Evolutionary conservation across 2,329 filamentous ascomycete species (phyloP), one percentile per base, ranked within the genome.

Genomic region (Aspergillus candidus): DNA sequence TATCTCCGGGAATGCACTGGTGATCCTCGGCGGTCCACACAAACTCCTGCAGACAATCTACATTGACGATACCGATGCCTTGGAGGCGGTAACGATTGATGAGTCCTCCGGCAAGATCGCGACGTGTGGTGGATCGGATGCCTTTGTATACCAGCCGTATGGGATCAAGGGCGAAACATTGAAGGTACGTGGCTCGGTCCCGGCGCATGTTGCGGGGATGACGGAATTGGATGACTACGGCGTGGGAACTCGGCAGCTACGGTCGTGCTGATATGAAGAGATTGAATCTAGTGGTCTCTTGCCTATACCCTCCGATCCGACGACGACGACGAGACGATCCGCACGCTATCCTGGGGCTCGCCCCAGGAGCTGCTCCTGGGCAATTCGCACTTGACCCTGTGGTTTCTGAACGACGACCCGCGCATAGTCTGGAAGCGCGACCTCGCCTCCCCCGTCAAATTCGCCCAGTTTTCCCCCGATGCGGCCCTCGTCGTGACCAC

Each of bases 31-130:
- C 60, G 84, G 82, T 40, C 79, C 86, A 41, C 76, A 83, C 49
- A 79, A 79, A 43, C 79, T 96, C 51, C 69, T 95, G 30, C 93
- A 98, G 67, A 96, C 90, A 4, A 84, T 94, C 54, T 94, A 95
- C 70, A 83, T 93, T 59, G 86, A 94, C 59, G 80, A 87, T 53
- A 72, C 76, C 34, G 66, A 72, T 12, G 74, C 81, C 17, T 75
- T 97, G 22, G 79, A 88, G 51, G 85, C 88, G 22, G 80, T 97
- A 51, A 78, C 81, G 27, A 79, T 97, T 50, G 87, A 97, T 59
- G 85, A 94, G 61, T 71, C 74, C 13, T 84, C 85, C 7, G 93
- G 90, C 38, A 94, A 88, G 72, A 88, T 97, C 65, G 88, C 88
- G 33, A 80, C 82, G 14, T 86, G 84, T 56, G 84, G 84, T 27